Conservation (phyloP, 1,284 basidiomycete species). For the Serendipita sp. region DNA sequence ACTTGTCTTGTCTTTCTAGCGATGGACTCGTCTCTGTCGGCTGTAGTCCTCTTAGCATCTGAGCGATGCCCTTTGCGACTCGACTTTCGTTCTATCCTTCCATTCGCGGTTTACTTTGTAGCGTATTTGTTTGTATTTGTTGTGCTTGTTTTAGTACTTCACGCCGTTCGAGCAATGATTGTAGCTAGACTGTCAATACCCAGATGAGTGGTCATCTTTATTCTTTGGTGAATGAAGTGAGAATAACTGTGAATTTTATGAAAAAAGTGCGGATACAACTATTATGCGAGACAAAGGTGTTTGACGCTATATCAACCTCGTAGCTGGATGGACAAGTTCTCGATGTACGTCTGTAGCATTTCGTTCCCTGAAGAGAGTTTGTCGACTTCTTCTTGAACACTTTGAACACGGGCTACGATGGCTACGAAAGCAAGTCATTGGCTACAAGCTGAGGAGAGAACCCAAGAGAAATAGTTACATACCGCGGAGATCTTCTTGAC, state of each 20-base stretch:
- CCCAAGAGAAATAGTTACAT: constrained; percentile 16
- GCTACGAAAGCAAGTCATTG: constrained; percentile 28
- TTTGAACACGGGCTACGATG: constrained; percentile 48
- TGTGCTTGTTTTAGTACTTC: no score
- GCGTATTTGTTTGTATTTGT: no score
- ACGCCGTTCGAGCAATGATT: no score
- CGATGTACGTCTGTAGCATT: constrained; percentile 76
- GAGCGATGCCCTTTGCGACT: no score
- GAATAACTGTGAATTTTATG: no score
- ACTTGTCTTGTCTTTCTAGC: background rate
- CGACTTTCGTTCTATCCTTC: no score
- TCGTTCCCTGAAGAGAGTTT: constrained; percentile 65
- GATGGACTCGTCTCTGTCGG: background rate
- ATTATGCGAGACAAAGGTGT: no score
- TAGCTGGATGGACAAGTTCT: constrained; percentile 74
- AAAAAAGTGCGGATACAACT: no score
- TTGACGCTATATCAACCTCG: background rate
- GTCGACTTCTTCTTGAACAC: constrained; percentile 59
- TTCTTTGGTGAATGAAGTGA: no score
- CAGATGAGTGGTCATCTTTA: no score
- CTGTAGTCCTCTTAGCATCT: background rate
- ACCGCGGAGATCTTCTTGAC: constrained; percentile 63
- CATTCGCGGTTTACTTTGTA: no score
- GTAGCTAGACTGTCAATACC: no score
- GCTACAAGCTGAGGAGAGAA: background rate